Evolutionary conservation across 345 rosid genomes (phyloP), one percentile per base, ranked within the genome.

Genomic region (Reutealis trisperma): DNA sequence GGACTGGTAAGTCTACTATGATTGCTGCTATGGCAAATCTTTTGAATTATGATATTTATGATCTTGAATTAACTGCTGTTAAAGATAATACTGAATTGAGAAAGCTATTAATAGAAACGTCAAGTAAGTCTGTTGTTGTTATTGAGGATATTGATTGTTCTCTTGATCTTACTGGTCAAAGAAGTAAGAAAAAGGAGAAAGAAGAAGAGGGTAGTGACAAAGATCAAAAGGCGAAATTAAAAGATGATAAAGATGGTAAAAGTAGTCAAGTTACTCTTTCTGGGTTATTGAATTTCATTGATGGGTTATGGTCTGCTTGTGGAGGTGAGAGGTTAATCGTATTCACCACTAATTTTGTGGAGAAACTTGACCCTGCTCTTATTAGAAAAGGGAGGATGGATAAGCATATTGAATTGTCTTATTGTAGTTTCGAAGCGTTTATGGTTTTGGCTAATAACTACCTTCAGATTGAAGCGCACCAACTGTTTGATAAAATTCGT

Each of bases 271-370:
- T 70, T 15, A 70, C 73, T 16, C 62, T 70, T 27, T 70, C 73
- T 25, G 73, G 73, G 45, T 21, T 70, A 30, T 32, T 70, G 73
- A 70, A 70, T 54, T 70, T 52, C 25, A 52, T 70, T 70, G 73
- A 70, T 70, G 73, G 73, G 45, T 30, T 70, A 30, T 70, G 73
- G 73, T 70, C 73, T 14, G 73, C 61, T 70, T 70, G 73, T 70
- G 73, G 73, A 70, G 73, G 73, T 27, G 73, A 70, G 52, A 70
- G 61, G 25, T 24, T 70, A 9, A 52, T 70, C 2, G 44, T 70
- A 0, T 70, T 70, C 12, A 70, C 73, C 8, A 70, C 73, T 4
- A 70, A 70, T 70, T 70, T 70, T 11, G 13, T 52, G 8, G 73
- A 70, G 37, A 70, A 70, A 55, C 73, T 70, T 30, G 73, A 70